A percentile compares a stretch with the other conserved stretches of the same genome.
Conservation (phyloP, 2,329 filamentous ascomycete genomes). For the Penicillium sp. region DNA sequence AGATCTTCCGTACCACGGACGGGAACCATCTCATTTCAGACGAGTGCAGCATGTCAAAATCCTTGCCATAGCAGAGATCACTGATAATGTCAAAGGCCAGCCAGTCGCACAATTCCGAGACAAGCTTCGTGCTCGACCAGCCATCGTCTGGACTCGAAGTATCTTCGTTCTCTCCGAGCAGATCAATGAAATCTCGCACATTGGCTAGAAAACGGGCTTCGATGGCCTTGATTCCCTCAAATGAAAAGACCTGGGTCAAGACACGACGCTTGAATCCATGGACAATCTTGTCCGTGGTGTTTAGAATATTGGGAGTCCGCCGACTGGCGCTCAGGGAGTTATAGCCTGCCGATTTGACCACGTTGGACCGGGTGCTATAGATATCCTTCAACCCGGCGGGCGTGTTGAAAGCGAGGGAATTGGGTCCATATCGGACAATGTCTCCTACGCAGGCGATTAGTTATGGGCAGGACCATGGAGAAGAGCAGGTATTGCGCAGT, state of each 20-base stretch:
- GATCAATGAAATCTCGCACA: constrained; percentile 4
- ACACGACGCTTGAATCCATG: constrained; percentile 12
- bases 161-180: constrained; percentile 1
- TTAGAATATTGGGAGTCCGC: constrained; percentile 7
- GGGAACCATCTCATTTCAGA: constrained; percentile 27
- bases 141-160: background rate
- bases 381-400: constrained; percentile 4
- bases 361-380: constrained; percentile 5
- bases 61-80: constrained; percentile 33
- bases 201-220: constrained; percentile 8
- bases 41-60: constrained; percentile 34
- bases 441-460: constrained; percentile 1
- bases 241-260: constrained; percentile 7
- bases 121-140: constrained; percentile 11
- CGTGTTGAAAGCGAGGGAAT: constrained; percentile 5
- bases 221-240: constrained; percentile 4
- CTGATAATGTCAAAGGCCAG: constrained; percentile 36
- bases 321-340: constrained; percentile 7
- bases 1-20: constrained; percentile 7
- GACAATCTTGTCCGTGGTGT: constrained; percentile 2
- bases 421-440: constrained; percentile 7
- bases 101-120: constrained; percentile 27
- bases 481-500: background rate
- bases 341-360: constrained; percentile 6
- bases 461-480: background rate